A percentile compares a stretch with the other conserved stretches of the same genome.
Evolutionary conservation across 768 basidiomycete species (phyloP).

Genomic region (Amanita pallidorosea): DNA sequence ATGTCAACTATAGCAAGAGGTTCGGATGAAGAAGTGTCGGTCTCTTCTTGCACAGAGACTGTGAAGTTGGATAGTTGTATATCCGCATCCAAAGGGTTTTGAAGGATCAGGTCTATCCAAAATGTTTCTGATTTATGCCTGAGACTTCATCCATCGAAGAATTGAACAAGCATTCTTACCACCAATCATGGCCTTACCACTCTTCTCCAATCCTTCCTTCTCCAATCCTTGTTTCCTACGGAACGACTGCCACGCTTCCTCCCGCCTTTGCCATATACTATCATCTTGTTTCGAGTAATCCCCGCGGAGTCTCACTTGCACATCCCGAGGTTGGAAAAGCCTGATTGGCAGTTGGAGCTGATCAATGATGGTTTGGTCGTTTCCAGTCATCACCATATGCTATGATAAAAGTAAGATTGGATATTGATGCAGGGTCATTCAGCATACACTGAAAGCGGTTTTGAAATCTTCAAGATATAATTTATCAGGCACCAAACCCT

Average conservation of each 20-base stretch:
- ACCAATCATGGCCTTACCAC: slow-evolving; percentile 50
- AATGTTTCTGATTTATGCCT: slow-evolving; percentile 44
- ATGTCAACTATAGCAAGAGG: slow-evolving; percentile 45
- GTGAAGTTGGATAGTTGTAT: slow-evolving; percentile 58
- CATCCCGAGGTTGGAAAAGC: slow-evolving; percentile 50
- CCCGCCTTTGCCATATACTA: slow-evolving; percentile 50
- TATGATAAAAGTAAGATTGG: slow-evolving; percentile 16
- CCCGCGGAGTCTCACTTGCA: slow-evolving; percentile 45
- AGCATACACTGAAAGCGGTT: slow-evolving; percentile 68
- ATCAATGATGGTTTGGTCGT: slow-evolving; percentile 25
- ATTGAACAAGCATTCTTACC: slow-evolving; percentile 28
- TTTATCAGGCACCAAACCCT: slow-evolving; percentile 39
- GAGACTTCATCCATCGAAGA: neutral
- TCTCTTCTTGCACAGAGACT: slow-evolving; percentile 35
- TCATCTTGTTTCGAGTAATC: slow-evolving; percentile 33
- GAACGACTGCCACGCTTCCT: slow-evolving; percentile 55
- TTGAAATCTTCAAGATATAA: slow-evolving; percentile 82
- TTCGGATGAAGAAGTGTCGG: slow-evolving; percentile 15
- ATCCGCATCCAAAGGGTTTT: slow-evolving; percentile 67
- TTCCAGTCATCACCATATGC: slow-evolving; percentile 63
- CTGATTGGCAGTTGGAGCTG: slow-evolving; percentile 55
- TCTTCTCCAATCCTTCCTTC: slow-evolving; percentile 40
- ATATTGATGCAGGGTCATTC: neutral
- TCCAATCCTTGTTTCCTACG: slow-evolving; percentile 44
- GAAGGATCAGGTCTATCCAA: slow-evolving; percentile 62